Evolutionary conservation across 225 moss, liverwort and hornwort genomes (phyloP).

Genomic region (Marchantia paleacea): DNA sequence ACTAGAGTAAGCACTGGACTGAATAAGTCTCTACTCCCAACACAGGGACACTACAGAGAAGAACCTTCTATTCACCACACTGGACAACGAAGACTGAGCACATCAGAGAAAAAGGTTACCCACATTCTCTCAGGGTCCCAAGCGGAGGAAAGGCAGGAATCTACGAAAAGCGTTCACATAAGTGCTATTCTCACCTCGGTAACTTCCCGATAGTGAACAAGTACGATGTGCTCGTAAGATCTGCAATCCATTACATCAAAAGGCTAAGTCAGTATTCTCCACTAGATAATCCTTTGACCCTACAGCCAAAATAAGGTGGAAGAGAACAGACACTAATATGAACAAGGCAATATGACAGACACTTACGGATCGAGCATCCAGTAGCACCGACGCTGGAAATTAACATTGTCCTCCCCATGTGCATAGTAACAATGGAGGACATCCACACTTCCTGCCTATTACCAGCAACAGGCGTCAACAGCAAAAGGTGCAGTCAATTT

Average conservation of each 20-base stretch:
- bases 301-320: too few species aligned
- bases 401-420: constrained; percentile 56
- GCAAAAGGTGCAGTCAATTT: background rate
- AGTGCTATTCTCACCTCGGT: constrained; percentile 53
- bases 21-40: background rate
- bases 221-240: constrained; percentile 84
- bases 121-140: too few species aligned
- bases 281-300: background rate
- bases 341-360: background rate
- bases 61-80: background rate
- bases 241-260: constrained; percentile 25
- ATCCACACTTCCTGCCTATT: constrained; percentile 82
- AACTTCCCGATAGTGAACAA: constrained; percentile 96
- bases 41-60: background rate
- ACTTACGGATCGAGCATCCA: constrained; percentile 88
- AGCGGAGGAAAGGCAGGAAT: too few species aligned
- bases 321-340: background rate
- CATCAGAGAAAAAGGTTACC: too few species aligned
- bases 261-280: background rate
- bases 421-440: constrained; percentile 62
- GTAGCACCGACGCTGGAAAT: constrained; percentile 90
- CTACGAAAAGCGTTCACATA: too few species aligned
- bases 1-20: too few species aligned
- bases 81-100: too few species aligned
- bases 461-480: background rate